Evolutionary conservation across 306 rosid genomes (phyloP), one percentile per base, ranked within the genome.

Genomic region (Begonia loranthoides): DNA sequence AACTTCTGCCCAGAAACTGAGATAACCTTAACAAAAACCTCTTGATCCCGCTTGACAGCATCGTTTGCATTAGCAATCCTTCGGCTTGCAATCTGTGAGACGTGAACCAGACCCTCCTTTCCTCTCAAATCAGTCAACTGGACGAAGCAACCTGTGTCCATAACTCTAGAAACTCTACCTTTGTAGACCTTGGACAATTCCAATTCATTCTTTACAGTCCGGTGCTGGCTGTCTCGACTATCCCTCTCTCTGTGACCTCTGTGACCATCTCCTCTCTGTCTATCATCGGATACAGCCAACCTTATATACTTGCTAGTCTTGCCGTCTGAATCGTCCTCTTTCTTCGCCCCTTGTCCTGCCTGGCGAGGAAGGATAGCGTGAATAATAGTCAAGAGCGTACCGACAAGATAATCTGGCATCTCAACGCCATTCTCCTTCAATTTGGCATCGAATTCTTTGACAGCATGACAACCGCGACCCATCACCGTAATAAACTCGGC

Each of bases 71-170:
- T 87, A 21, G 43, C 38, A 47, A 82, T 71, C 68, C 93, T 72
- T 22, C 89, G 55, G 12, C 79, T 82, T 0, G 96, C 96, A 15
- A 87, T 87, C 73, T 87, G 96, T 0, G 94, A 87, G 45, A 83
- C 89, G 24, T 87, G 96, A 15, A 87, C 94, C 73, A 87, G 72
- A 34, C 94, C 96, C 59, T 87, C 96, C 54, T 80, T 87, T 49
- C 94, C 96, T 60, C 79, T 80, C 5, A 80, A 67, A 34, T 87
- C 94, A 11, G 48, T 79, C 49, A 87, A 44, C 59, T 80, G 89
- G 14, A 87, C 96, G 60, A 87, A 87, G 67, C 93, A 83, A 16
- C 96, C 90, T 0, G 82, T 73, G 41, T 87, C 96, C 90, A 83
- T 83, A 52, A 80, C 96, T 63, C 87, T 80, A 0, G 94, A 76